phyloP scores from a whole-genome alignment of 768 basidiomycete species.

The Crepidotus variabilis region DNA sequence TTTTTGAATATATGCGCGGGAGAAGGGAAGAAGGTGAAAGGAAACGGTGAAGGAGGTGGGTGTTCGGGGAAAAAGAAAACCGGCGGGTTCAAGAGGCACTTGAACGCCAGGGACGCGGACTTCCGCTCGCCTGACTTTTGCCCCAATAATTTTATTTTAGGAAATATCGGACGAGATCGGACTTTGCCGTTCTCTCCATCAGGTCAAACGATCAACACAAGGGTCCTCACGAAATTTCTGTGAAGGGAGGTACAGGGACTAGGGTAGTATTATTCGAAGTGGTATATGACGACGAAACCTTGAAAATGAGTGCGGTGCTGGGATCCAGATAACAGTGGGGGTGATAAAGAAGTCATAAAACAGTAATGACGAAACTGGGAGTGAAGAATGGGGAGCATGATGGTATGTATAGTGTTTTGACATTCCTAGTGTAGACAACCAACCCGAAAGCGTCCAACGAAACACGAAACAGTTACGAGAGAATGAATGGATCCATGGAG shows the following conservation, averaged over 20 bases:
- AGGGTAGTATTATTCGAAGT: neutral
- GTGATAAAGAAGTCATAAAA: neutral
- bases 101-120: conserved; percentile 12
- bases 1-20: conserved; percentile 27
- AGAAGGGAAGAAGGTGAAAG: conserved; percentile 13
- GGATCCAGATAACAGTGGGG: neutral
- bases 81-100: neutral
- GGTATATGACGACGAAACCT: neutral
- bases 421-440: neutral
- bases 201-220: too few species aligned
- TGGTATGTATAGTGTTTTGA: neutral
- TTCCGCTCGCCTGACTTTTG: conserved; percentile 17
- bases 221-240: neutral
- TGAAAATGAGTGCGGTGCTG: neutral
- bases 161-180: conserved; percentile 30
- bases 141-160: conserved; percentile 20
- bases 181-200: conserved; percentile 22
- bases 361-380: neutral
- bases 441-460: too few species aligned
- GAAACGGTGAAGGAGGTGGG: conserved; percentile 12
- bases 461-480: neutral
- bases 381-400: neutral
- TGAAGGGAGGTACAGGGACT: neutral
- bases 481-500: neutral
- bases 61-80: conserved; percentile 18